Percentiles rank a stretch among this genome's conserved stretches.
These are phyloP conservation scores for Alternaria brassicicola DNA, from an alignment of 2,329 filamentous ascomycete species.

Conservation along the genomic window DNA sequence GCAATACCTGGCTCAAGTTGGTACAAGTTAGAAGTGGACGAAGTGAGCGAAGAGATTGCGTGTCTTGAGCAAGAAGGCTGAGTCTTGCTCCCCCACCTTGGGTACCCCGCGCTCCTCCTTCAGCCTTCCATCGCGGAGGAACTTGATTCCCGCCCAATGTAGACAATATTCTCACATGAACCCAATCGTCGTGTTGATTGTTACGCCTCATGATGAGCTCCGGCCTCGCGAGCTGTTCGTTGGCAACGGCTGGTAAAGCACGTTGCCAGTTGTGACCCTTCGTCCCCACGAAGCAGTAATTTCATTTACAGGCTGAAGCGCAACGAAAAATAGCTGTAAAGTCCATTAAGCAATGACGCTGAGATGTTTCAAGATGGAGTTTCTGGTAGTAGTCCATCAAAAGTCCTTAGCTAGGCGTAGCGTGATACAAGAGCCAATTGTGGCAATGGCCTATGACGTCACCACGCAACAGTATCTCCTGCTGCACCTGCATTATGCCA, in stretches of 20 bases:
- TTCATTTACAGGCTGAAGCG: not conserved
- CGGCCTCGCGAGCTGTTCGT: too few relatives aligned
- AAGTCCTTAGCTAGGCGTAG: not conserved
- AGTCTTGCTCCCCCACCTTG: not conserved
- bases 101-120: not conserved
- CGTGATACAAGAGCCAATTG: not conserved
- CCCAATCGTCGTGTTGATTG: too few relatives aligned
- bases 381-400: not conserved
- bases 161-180: not conserved
- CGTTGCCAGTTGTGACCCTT: not conserved
- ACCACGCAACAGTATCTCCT: not conserved
- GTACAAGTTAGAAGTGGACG: not conserved
- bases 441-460: not conserved
- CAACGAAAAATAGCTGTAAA: not conserved
- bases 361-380: not conserved
- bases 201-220: too few relatives aligned
- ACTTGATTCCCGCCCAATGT: not conserved
- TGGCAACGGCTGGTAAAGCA: too few relatives aligned
- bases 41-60: not conserved
- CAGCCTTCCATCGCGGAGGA: not conserved
- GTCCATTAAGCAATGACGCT: not conserved
- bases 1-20: too few relatives aligned
- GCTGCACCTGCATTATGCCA: too few relatives aligned
- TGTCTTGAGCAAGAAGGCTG: not conserved
- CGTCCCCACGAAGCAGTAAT: not conserved